Evolutionary conservation across 1,139 yeast genomes (phyloP), one percentile per base, ranked within the genome.

Genomic region (Magnusiomyces starmeri): DNA sequence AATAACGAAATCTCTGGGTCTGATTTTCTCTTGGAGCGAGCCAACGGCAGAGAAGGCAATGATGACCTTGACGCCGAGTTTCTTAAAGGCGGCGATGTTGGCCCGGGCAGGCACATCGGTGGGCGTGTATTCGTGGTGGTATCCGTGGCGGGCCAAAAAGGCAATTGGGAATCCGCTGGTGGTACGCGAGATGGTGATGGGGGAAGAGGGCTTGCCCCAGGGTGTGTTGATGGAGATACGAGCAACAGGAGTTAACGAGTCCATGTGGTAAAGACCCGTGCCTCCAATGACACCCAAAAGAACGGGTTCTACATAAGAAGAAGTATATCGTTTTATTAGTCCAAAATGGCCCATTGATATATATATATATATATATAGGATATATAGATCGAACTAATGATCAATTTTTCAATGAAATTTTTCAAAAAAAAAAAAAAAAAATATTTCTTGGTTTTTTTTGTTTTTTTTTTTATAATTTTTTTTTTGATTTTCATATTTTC

Each of bases 1-100:
- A 51, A 92, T 72, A 18, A 92, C 97, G 65, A 92, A 92, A 70
- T 92, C 97, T 60, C 97, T 79, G 46, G 98, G 98, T 62, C 78
- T 80, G 69, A 92, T 88, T 59, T 88, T 88, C 59, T 78, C 85
- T 67, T 85, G 95, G 61, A 92, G 77, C 2, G 97, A 90, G 1
- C 99, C 99, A 34, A 94, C 98, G 1, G 98, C 97, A 54, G 92
- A 81, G 68, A 92, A 92, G 20, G 98, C 96, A 54, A 92, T 73
- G 58, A 94, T 85, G 14, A 89, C 90, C 66, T 80, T 82, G 59
- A 88, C 96, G 45, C 96, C 96, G 48, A 92, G 65, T 51, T 76
- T 77, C 72, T 92, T 94, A 67, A 92, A 78, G 7, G 97, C 97
- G 7, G 98, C 97, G 63, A 92, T 90, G 70, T 92, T 92, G 54